A percentile compares a stretch with the other conserved stretches of the same genome.
Evolutionary conservation across 148 eudicot species (phyloP).

Genomic region (Heliosperma pusillum): DNA sequence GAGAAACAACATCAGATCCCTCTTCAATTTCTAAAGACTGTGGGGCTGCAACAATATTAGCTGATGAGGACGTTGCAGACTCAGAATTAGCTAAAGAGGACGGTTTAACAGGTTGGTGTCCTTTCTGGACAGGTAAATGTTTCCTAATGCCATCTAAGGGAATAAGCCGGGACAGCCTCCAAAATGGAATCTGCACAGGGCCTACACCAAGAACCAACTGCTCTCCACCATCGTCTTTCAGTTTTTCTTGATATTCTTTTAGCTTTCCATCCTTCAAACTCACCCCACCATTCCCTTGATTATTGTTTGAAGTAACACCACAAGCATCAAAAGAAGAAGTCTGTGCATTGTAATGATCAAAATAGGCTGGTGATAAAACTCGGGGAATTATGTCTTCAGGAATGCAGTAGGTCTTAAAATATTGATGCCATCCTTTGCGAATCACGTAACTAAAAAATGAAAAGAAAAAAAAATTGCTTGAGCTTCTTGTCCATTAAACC

Average conservation of each 20-base stretch:
- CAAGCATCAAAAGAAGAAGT: slow-evolving; percentile 30
- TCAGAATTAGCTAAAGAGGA: slow-evolving; percentile 40
- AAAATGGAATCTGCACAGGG: slow-evolving; percentile 83
- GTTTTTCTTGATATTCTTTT: slow-evolving; percentile 46
- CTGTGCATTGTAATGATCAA: slow-evolving; percentile 90
- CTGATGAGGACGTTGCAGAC: slow-evolving; percentile 42
- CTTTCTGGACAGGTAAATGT: slow-evolving; percentile 50
- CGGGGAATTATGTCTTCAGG: slow-evolving; percentile 98
- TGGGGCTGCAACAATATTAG: slow-evolving; percentile 44
- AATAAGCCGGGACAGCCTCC: slow-evolving; percentile 91
- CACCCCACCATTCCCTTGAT: slow-evolving; percentile 32
- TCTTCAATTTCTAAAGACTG: slow-evolving; percentile 92
- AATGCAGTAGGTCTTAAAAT: slow-evolving; percentile 92
- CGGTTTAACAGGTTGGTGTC: slow-evolving; percentile 40
- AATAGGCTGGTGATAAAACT: slow-evolving; percentile 91
- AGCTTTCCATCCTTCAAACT: slow-evolving; percentile 42
- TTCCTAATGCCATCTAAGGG: slow-evolving; percentile 81
- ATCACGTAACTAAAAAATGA: slow-evolving; percentile 65
- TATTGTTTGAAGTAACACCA: slow-evolving; percentile 31
- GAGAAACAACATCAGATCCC: slow-evolving; percentile 85
- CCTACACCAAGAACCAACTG: slow-evolving; percentile 92
- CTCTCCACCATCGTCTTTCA: slow-evolving; percentile 59
- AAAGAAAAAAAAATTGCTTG: neutral
- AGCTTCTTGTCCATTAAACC: slow-evolving; percentile 2
- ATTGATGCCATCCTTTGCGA: slow-evolving; percentile 91